Evolutionary conservation across 1,284 basidiomycete genomes (phyloP).

Genomic region (Thelephora terrestris): DNA sequence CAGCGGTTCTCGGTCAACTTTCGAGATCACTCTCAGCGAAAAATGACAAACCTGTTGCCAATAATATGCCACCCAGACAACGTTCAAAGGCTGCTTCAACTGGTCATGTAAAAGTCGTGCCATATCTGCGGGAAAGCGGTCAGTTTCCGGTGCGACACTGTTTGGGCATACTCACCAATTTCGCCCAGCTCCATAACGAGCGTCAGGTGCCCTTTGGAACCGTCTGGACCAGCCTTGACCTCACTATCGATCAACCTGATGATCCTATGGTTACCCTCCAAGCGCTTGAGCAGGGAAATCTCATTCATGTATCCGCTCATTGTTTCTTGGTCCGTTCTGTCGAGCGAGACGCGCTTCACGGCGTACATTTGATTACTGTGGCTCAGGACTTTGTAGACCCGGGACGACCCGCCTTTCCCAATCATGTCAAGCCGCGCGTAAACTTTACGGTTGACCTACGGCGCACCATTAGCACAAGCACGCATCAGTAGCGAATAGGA

Average conservation of each 20-base stretch:
- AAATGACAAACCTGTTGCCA: constrained; percentile 78
- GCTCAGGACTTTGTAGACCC: constrained; percentile 83
- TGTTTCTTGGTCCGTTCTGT: constrained; percentile 78
- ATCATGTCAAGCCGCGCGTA: constrained; percentile 82
- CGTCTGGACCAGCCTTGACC: constrained; percentile 50
- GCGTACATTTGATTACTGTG: constrained; percentile 72
- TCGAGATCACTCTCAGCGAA: not conserved
- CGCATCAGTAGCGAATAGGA: not conserved
- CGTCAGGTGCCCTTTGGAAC: constrained; percentile 58
- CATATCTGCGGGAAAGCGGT: constrained; percentile 38
- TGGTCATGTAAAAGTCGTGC: constrained; percentile 76
- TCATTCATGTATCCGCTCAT: constrained; percentile 93
- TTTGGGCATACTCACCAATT: constrained; percentile 32
- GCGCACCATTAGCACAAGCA: not conserved
- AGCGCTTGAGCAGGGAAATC: constrained; percentile 76
- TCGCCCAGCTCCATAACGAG: constrained; percentile 95
- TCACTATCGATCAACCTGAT: constrained; percentile 86
- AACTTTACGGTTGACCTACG: constrained; percentile 67
- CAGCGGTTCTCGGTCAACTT: not conserved
- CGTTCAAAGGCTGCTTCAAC: constrained; percentile 72
- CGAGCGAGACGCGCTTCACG: constrained; percentile 80
- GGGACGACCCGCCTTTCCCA: constrained; percentile 89
- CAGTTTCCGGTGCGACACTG: not conserved
- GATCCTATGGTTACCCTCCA: constrained; percentile 82
- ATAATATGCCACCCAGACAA: constrained; percentile 88